Conservation (phyloP, 352 stramenopile genomes). For the Aphanomyces cochlioides region DNA sequence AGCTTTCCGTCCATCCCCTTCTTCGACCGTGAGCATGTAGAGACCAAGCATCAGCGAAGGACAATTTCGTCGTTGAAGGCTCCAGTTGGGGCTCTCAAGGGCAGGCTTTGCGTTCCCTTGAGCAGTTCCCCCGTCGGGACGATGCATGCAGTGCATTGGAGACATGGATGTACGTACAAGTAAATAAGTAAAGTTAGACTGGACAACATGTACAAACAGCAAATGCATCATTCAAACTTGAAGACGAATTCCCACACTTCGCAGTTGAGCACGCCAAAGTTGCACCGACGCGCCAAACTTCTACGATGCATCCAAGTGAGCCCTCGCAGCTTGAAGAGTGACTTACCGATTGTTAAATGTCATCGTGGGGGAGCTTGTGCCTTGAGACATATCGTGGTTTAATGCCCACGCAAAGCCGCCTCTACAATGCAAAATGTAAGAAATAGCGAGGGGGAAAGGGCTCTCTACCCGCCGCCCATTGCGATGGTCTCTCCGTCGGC, state of each 20-base stretch:
- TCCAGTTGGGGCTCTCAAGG: too few species aligned
- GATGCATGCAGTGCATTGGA: too few species aligned
- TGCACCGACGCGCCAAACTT: conserved; percentile 42
- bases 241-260: conserved; percentile 70
- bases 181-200: too few species aligned
- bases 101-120: too few species aligned
- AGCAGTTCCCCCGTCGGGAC: too few species aligned
- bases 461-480: conserved; percentile 64
- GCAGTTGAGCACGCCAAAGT: conserved; percentile 58
- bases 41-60: too few species aligned
- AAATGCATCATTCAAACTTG: conserved; percentile 33
- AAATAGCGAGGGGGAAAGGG: not conserved
- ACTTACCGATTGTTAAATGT: conserved; percentile 60
- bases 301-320: conserved; percentile 23
- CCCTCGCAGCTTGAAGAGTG: too few species aligned
- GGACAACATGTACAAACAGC: too few species aligned
- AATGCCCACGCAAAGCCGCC: conserved; percentile 67
- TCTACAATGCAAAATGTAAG: conserved; percentile 25
- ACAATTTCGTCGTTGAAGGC: too few species aligned
- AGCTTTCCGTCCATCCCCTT: too few species aligned
- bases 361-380: conserved; percentile 43
- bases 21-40: too few species aligned
- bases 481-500: conserved; percentile 63
- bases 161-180: too few species aligned
- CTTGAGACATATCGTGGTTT: conserved; percentile 61